Evolutionary conservation across 148 eudicot species (phyloP), one percentile per base, ranked within the genome.

Genomic region (Silene conica): DNA sequence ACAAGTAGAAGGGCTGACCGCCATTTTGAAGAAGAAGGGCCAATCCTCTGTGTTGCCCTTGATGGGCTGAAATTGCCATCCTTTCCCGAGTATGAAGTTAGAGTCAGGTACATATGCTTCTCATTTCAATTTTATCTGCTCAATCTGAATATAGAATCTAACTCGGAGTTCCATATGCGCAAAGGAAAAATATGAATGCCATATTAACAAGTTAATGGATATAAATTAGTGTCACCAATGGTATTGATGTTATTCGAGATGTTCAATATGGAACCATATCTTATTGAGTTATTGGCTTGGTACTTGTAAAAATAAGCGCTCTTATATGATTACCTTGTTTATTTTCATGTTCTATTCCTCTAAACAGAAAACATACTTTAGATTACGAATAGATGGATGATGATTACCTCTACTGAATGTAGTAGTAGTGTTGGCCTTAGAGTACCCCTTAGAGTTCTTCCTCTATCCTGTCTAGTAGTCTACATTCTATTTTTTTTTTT

Each of bases 21-120:
- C 73, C 99, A 95, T 71, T 95, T 95, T 83, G 97, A 95, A 89
- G 99, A 95, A 77, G 99, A 92, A 85, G 99, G 99, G 57, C 99
- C 99, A 28, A 83, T 95, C 73, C 87, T 95, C 38, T 92, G 96
- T 82, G 93, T 93, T 72, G 92, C 99, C 63, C 73, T 95, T 79
- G 99, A 95, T 83, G 86, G 92, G 83, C 79, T 95, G 92, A 95
- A 89, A 84, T 78, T 95, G 76, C 96, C 99, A 58, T 86, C 90
- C 54, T 95, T 87, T 77, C 96, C 97, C 19, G 78, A 87, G 52
- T 90, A 92, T 79, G 90, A 94, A 88, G 87, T 94, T 77, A 83
- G 97, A 83, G 98, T 94, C 90, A 91, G 98, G 97, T 94, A 64
- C 72, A 54, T 48, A 54, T 76, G 21, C 76, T 84, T 80, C 56